Base-by-base conservation (phyloP, 208 protist species). In the Phytomonas serpens region DNA sequence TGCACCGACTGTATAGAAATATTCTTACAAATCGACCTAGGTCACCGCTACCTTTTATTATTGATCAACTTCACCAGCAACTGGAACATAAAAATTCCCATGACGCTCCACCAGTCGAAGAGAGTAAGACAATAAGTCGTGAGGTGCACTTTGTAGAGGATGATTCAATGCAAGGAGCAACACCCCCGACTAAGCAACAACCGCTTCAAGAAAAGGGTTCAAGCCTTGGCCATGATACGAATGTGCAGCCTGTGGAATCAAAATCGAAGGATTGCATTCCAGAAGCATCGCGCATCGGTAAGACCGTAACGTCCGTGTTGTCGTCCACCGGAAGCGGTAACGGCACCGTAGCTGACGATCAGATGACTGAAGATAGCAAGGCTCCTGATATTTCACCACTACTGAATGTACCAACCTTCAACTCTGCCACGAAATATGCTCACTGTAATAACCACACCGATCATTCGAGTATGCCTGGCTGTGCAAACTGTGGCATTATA, bases 1-100 rank as follows among this genome's bases (percentile, higher is more conserved):
- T 57, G 47, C 47, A 57, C 47, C 11, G 47, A 57, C 27, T 57
- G 19, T 57, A 57, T 57, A 57, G 47, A 57, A 57, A 57, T 57
- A 57, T 57, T 19, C 47, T 57, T 57, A 23, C 27, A 57, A 57
- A 57, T 57, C 47, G 47, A 1, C 47, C 47, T 57, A 27, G 11
- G 19, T 57, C 47, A 57, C 47, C 47, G 47, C 16, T 57, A 23
- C 47, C 47, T 57, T 57, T 57, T 23, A 57, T 57, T 6, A 57
- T 57, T 23, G 47, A 57, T 57, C 47, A 57, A 6, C 47, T 57
- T 27, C 47, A 57, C 19, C 47, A 57, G 19, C 19, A 57, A 27
- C 16, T 57, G 13, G 47, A 57, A 27, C 47, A 57, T 23, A 57
- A 57, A 57, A 27, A 23, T 27, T 23, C 4, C 47, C 19, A 57